Base-by-base conservation (phyloP, 2,329 filamentous ascomycete species). In the Aotearoamyces nothofagi region DNA sequence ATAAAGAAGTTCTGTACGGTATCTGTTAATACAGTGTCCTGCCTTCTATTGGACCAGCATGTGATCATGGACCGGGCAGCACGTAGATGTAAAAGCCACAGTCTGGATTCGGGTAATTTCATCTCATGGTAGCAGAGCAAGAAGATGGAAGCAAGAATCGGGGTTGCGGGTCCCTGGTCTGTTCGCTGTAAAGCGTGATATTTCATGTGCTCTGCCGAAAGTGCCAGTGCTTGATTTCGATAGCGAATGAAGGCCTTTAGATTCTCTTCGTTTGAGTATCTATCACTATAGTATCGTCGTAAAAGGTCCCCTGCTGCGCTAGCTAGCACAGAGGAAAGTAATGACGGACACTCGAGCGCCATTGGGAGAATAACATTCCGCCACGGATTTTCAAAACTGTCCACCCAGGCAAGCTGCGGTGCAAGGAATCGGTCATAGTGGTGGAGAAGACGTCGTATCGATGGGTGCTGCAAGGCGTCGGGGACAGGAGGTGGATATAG, bases 1-100 rank as follows among this genome's bases (percentile, higher is more conserved):
- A 32, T 5, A 3, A 32, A 26, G 24, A 32, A 32, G 4, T 11
- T 27, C 14, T 26, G 22, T 10, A 13, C 24, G 14, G 24, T 15
- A 12, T 32, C 30, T 6, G 9, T n/a, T n/a, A n/a, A n/a, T n/a
- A n/a, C n/a, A n/a, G n/a, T n/a, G n/a, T n/a, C 10, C 10, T 23
- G 29, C 5, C 12, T 26, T 26, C 23, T 31, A 17, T 31, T 26
- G 9, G 23, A 23, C 30, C 25, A 27, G 4, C 30, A 19, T 15
- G 24, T 15, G n/a, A 32, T 32, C 17, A 27, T 32, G 4, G 30
- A 27, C 5, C 30, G 30, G 7, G 30, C 24, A 23, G 24, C 30
- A 20, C 26, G 26, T 9, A 32, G 20, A 14, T 32, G 30, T 10
- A 32, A 8, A n/a, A 24, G 30, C 30, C 30, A 32, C 17, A 28